Conservation (phyloP, 2,329 filamentous ascomycete genomes). For the Aspergillus clavatus region DNA sequence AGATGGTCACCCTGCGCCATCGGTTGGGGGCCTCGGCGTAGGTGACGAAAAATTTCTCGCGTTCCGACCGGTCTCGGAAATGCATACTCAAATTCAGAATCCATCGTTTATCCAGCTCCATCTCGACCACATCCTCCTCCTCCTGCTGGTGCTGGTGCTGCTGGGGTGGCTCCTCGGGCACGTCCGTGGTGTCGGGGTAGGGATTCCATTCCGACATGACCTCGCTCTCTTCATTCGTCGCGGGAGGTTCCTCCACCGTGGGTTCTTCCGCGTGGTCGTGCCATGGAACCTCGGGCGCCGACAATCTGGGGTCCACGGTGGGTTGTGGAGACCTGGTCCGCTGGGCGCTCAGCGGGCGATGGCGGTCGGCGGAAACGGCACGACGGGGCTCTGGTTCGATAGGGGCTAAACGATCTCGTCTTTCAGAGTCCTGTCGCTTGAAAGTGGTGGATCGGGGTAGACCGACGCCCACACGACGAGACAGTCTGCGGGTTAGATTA, state of each 20-base stretch:
- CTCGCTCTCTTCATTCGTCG: conserved; percentile 27
- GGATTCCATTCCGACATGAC: conserved; percentile 26
- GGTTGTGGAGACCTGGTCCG: conserved; percentile 43
- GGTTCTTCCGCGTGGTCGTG: conserved; percentile 28
- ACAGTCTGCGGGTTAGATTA: conserved; percentile 33
- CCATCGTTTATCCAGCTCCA: conserved; percentile 84
- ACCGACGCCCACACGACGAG: conserved; percentile 63
- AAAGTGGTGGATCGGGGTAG: conserved; percentile 74
- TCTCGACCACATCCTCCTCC: conserved; percentile 57
- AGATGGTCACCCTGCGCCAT: conserved; percentile 88
- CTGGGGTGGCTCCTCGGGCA: conserved; percentile 26
- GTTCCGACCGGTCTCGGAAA: conserved; percentile 84
- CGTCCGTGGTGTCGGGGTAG: conserved; percentile 21
- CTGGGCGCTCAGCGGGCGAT: conserved; percentile 39
- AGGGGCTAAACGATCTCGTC: conserved; percentile 66
- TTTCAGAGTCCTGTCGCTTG: conserved; percentile 76
- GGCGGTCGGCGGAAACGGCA: conserved; percentile 57
- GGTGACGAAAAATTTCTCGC: conserved; percentile 97
- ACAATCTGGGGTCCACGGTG: conserved; percentile 34
- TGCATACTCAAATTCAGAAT: conserved; percentile 98
- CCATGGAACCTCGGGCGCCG: conserved; percentile 40
- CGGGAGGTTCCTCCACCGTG: conserved; percentile 29
- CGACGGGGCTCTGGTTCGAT: conserved; percentile 60
- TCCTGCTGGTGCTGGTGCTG: too few relatives aligned
- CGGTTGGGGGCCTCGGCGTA: conserved; percentile 73